Percentiles rank a stretch among this genome's conserved stretches.
These are phyloP conservation scores for Melaleuca alternifolia DNA, from an alignment of 345 rosid genomes.

Conservation along the genomic window DNA sequence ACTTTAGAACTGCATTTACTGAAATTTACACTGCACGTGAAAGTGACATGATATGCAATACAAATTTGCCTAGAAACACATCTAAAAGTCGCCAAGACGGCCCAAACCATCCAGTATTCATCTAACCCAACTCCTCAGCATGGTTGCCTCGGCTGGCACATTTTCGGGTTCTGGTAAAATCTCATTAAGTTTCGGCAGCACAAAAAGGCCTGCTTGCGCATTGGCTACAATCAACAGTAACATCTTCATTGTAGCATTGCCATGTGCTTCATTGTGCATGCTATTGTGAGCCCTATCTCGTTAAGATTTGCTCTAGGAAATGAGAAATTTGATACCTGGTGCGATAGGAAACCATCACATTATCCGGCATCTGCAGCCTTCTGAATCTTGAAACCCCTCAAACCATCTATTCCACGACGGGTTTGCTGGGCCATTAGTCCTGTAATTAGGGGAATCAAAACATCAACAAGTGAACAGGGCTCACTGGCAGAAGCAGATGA, in stretches of 20 bases:
- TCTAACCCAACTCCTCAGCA: not conserved
- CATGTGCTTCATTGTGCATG: not conserved
- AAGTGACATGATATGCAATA: not conserved
- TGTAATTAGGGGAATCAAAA: slow-evolving; percentile 8
- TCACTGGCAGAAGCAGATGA: not conserved
- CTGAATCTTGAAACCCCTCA: slow-evolving; percentile 52
- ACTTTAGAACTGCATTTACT: not conserved
- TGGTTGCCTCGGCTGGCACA: not conserved
- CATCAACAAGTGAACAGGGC: not conserved
- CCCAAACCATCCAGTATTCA: not conserved
- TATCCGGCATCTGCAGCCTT: slow-evolving; percentile 70
- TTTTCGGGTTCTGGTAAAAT: not conserved
- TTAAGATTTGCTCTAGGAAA: not conserved
- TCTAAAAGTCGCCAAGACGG: not conserved
- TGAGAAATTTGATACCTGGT: not conserved
- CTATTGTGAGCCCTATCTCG: not conserved
- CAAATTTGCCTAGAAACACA: not conserved
- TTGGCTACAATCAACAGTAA: not conserved
- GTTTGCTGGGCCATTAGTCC: slow-evolving; percentile 68
- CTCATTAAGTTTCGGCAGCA: not conserved
- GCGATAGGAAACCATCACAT: slow-evolving; percentile 22
- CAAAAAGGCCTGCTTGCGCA: not conserved
- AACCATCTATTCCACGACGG: slow-evolving; percentile 88
- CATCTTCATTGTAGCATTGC: not conserved
- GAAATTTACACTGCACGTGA: not conserved